Evolutionary conservation across 2,329 filamentous ascomycete species (phyloP).

Genomic region (Colletotrichum gloeosporioides): DNA sequence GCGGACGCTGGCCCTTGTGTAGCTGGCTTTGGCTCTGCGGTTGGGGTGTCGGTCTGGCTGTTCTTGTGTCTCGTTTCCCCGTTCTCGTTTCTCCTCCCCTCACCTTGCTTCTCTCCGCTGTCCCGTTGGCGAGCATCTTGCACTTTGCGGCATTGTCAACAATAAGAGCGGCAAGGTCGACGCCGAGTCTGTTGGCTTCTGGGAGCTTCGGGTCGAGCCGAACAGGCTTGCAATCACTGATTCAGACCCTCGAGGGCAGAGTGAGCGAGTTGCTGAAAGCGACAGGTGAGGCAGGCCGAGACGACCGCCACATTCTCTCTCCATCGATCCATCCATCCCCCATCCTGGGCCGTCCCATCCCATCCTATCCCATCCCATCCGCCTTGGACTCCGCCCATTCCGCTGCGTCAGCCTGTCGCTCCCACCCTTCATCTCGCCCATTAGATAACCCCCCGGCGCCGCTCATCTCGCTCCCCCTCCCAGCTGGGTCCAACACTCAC

Average conservation of each 20-base stretch:
- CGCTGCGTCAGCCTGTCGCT: constrained; percentile 22
- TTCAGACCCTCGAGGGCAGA: constrained; percentile 1
- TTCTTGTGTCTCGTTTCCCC: constrained; percentile 16
- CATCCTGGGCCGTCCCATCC: constrained; percentile 12
- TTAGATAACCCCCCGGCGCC: constrained; percentile 22
- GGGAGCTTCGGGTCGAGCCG: constrained; percentile 4
- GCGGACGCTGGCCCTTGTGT: constrained; percentile 19
- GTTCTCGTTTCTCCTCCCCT: constrained; percentile 9
- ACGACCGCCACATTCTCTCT: constrained; percentile 15
- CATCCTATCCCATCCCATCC: constrained; percentile 17
- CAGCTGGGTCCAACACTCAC: constrained; percentile 19
- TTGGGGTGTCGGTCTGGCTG: neutral
- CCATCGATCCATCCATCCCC: constrained; percentile 6
- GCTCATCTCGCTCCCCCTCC: constrained; percentile 23
- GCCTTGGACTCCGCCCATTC: constrained; percentile 22
- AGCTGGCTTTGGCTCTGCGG: neutral
- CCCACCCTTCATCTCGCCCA: constrained; percentile 21
- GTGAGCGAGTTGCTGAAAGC: constrained; percentile 9
- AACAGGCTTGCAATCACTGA: neutral
- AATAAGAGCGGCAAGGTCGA: neutral
- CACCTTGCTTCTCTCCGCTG: constrained; percentile 7
- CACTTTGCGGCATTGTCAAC: neutral
- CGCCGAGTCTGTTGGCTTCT: neutral
- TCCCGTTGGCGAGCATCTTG: neutral
- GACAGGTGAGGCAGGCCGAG: constrained; percentile 20